Evolutionary conservation across 1,284 basidiomycete genomes (phyloP), one percentile per base, ranked within the genome.

Genomic region (Tetrapyrgos nigripes): DNA sequence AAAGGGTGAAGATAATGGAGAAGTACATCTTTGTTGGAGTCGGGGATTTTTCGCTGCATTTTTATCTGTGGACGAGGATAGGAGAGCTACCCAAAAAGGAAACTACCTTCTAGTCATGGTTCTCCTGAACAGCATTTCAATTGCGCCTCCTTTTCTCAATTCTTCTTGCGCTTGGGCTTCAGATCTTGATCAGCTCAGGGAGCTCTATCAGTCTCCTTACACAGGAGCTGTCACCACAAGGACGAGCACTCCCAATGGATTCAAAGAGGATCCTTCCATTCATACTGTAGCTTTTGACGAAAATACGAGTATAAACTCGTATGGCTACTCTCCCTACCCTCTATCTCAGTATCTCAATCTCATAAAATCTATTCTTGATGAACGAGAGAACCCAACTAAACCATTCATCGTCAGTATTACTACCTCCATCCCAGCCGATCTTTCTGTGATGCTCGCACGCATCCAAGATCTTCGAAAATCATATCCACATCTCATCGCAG

Each of bases 111-210:
- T 14, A 19, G 13, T 58, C 21, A 87, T 87, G 83, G 82, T 80
- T 57, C 66, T 71, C 46, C 77, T 88, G 57, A 79, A 82, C 63
- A 79, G 76, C 24, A 73, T 89, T 51, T 60, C 73, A 54, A 76
- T 86, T 50, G 68, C 64, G 3, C 90, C 89, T 8, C 79, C 88
- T 9, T 72, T 93, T 45, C 76, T 93, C 60, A 93, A 93, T 68
- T 82, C 89, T 1, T 87, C 92, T 13, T 91, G 88, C 64, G 85
- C 86, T 14, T 93, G 91, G 91, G 88, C 91, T 3, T 89, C 89
- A 2, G 83, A 88, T 63, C 72, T 80, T 26, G 65, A 77, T 17
- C 86, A 93, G 61, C 79, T 94, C 19, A 73, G 76, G 28, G 81
- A 78, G 26, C 75, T 94, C 46, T 92, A 89, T 70, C 77, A 83